A percentile compares a stretch with the other conserved stretches of the same genome.
Conservation (phyloP, 768 basidiomycete species). For the Termitomyces sp. region DNA sequence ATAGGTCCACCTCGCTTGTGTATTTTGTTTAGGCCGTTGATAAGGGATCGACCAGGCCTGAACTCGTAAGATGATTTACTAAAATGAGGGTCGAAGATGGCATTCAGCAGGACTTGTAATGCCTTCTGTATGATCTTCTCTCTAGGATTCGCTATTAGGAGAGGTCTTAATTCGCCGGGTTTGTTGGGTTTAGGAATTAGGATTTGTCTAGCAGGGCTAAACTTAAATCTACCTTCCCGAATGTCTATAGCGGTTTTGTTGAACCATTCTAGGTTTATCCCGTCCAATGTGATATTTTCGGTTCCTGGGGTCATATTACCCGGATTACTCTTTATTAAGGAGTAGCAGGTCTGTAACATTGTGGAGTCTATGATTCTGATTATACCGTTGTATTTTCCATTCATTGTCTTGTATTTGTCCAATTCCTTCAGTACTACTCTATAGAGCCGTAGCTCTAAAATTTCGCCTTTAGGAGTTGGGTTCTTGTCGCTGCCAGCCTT, state of each 20-base stretch:
- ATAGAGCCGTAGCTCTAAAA: background rate
- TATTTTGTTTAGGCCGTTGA: background rate
- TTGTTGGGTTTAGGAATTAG: background rate
- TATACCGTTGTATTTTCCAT: background rate
- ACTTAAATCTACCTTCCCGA: background rate
- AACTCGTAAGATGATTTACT: background rate
- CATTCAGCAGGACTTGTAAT: background rate
- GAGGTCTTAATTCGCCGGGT: background rate
- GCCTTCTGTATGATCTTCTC: background rate
- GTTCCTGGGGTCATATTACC: background rate
- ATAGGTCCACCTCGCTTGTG: background rate
- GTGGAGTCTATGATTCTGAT: background rate
- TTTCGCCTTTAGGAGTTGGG: background rate
- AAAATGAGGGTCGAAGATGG: background rate
- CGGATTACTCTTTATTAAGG: background rate
- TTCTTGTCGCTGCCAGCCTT: background rate
- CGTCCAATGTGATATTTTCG: background rate
- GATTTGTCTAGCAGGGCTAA: background rate
- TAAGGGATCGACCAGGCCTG: background rate
- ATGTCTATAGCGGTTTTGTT: background rate
- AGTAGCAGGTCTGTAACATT: background rate
- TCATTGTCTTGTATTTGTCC: background rate
- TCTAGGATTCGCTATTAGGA: background rate
- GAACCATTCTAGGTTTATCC: background rate
- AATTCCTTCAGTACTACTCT: background rate